Evolutionary conservation across 345 rosid species (phyloP).

Genomic region (Moringa oleifera): DNA sequence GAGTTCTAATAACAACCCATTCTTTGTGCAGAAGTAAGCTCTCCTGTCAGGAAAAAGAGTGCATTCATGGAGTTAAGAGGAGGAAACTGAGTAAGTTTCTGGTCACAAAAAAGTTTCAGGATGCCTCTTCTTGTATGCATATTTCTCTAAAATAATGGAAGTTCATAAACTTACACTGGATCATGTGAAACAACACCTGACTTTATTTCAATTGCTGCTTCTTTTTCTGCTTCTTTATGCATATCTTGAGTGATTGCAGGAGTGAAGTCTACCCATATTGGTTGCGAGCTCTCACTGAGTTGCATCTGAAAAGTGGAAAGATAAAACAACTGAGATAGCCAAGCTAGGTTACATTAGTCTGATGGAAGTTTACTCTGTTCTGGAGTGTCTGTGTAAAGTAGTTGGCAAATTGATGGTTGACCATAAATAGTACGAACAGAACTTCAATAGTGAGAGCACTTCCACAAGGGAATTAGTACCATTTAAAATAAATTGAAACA

Average conservation of each 20-base stretch:
- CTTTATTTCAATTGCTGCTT: conserved; percentile 36
- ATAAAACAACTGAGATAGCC: neutral
- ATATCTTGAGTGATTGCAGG: conserved; percentile 27
- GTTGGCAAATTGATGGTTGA: neutral
- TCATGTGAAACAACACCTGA: conserved; percentile 52
- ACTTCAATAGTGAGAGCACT: too few species aligned
- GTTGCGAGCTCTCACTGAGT: conserved; percentile 46
- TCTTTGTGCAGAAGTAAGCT: conserved; percentile 55
- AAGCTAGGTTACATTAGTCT: neutral
- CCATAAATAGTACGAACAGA: neutral
- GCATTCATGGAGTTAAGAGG: conserved; percentile 8
- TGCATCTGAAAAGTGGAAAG: conserved; percentile 35
- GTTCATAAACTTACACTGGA: conserved; percentile 38
- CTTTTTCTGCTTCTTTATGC: conserved; percentile 30
- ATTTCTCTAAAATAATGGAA: neutral
- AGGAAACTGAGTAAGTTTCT: neutral
- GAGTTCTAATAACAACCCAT: conserved; percentile 51
- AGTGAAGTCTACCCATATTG: conserved; percentile 48
- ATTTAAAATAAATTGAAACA: neutral
- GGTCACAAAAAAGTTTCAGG: neutral
- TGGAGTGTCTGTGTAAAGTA: neutral
- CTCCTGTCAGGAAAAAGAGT: conserved; percentile 31
- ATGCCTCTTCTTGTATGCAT: neutral
- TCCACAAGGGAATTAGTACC: neutral
- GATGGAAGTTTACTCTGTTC: neutral